Conservation (phyloP, 257 asterid species). For the Salvia hispanica region DNA sequence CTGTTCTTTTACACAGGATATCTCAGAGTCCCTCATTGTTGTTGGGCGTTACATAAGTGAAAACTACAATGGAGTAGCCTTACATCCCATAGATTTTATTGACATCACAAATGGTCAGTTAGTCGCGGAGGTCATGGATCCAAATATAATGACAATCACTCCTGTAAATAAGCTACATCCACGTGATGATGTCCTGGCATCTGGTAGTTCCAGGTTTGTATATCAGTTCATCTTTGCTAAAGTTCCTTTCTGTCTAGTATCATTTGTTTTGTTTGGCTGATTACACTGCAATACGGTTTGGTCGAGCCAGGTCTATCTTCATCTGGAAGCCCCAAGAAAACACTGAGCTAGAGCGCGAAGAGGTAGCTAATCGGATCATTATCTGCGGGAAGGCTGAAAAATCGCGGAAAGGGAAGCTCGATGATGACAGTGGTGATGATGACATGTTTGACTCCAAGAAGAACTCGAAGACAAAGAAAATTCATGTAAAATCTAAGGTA, state of each 20-base stretch:
- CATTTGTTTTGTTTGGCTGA: not conserved
- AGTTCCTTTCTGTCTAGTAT: not conserved
- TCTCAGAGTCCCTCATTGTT: constrained; percentile 84
- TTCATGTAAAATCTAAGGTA: constrained; percentile 39
- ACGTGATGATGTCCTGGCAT: constrained; percentile 84
- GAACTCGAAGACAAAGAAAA: constrained; percentile 51
- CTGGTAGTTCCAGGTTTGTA: constrained; percentile 90
- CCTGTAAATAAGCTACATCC: constrained; percentile 98
- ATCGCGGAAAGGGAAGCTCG: constrained; percentile 43
- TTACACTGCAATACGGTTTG: constrained; percentile 2
- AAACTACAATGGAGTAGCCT: constrained; percentile 81
- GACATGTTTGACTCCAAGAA: constrained; percentile 44
- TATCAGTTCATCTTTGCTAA: not conserved
- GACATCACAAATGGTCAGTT: constrained; percentile 83
- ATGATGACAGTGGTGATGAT: constrained; percentile 51
- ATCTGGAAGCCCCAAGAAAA: constrained; percentile 76
- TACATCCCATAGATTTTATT: constrained; percentile 93
- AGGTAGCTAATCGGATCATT: constrained; percentile 51
- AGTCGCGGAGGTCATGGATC: constrained; percentile 90
- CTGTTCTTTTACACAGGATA: constrained; percentile 56
- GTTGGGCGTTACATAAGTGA: constrained; percentile 97
- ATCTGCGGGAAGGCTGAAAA: constrained; percentile 63
- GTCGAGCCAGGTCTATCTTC: constrained; percentile 69
- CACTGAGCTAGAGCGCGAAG: constrained; percentile 42
- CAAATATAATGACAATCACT: constrained; percentile 85